Conservation (phyloP, 257 asterid species). For the Henckelia pumila region DNA sequence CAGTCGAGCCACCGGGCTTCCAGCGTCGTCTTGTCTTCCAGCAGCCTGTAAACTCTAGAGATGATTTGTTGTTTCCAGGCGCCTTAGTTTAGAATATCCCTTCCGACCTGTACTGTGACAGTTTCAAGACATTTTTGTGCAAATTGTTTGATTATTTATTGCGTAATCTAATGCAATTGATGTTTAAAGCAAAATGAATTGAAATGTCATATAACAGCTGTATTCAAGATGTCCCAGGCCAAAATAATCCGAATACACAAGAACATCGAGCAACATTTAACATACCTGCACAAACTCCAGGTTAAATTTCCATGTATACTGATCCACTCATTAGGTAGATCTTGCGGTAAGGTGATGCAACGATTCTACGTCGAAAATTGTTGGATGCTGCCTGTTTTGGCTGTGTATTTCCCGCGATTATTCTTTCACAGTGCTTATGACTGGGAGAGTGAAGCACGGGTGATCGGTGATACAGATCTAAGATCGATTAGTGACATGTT, state of each 20-base stretch:
- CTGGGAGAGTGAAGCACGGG: not conserved
- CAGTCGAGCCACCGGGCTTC: conserved; percentile 28
- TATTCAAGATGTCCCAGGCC: not conserved
- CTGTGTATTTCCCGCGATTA: not conserved
- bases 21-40: not conserved
- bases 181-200: not conserved
- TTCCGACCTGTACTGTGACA: not conserved
- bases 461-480: not conserved
- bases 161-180: not conserved
- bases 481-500: not conserved
- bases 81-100: not conserved
- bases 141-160: too few relatives aligned
- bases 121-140: not conserved
- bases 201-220: not conserved
- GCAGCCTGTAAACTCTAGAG: conserved; percentile 19
- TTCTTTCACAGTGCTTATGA: not conserved
- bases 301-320: not conserved
- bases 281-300: not conserved
- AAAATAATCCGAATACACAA: not conserved
- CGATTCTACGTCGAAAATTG: not conserved
- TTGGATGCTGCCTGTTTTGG: not conserved
- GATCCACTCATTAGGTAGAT: not conserved
- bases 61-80: conserved; percentile 14
- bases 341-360: not conserved
- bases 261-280: not conserved